Evolutionary conservation across 768 basidiomycete species (phyloP), one percentile per base, ranked within the genome.

Genomic region (Scleroderma bovista): DNA sequence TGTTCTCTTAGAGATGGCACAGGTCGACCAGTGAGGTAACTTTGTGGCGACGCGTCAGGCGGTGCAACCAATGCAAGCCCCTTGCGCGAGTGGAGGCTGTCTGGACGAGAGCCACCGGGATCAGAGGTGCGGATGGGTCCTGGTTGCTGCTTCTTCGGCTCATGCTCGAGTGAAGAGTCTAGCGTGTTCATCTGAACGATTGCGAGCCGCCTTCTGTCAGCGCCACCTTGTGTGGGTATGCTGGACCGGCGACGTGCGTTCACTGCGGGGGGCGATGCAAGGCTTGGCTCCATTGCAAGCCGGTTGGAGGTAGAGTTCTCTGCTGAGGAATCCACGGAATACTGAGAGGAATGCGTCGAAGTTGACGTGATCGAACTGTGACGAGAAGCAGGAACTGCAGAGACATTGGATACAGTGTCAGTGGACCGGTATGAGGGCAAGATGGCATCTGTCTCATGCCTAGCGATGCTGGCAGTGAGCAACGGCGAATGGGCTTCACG

Each of bases 51-150:
- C 55, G 80, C 81, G 64, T 86, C 87, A 34, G 85, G 84, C 44
- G 85, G 86, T 47, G 83, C 83, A 52, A 88, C 81, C 54, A 88
- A 72, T 46, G 85, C 81, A 22, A 88, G 72, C 47, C 79, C 70
- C 19, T 74, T 70, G 48, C 71, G 69, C 34, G 75, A 66, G 40
- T 67, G 70, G 49, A 73, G 53, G 51, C 56, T 56, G 39, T 62
- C 51, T 6, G 65, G 57, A 37, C 64, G 61, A 50, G 61, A 57
- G 58, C 63, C 59, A 66, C 47, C 54, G 51, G 52, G 58, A 49
- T 54, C 53, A 65, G 49, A 41, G 59, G 57, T 51, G 26, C 22
- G 20, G 2, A 39, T 46, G 57, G 32, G 51, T 17, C 33, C 31
- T 44, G 55, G 41, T 51, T 51, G 17, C 55, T 61, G 67, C 47